phyloP scores from a whole-genome alignment of 2,329 filamentous ascomycete genomes.

The Coniochaeta sp. region DNA sequence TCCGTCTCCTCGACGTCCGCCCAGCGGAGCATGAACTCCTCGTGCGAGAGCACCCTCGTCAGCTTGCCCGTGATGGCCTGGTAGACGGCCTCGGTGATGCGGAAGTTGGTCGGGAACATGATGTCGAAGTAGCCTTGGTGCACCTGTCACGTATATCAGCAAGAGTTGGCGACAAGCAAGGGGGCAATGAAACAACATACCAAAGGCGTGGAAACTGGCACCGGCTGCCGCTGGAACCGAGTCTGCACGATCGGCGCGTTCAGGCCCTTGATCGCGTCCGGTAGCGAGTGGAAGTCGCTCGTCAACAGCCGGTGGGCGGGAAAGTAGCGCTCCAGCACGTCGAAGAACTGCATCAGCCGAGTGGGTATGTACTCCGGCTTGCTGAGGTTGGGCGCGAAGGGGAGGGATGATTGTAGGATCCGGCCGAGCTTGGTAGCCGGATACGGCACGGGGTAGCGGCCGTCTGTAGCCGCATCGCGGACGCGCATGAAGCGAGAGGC shows the following conservation, averaged over 20 bases:
- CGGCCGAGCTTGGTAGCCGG: constrained; percentile 47
- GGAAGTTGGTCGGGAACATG: constrained; percentile 94
- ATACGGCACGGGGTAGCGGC: constrained; percentile 57
- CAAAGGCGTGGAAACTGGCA: constrained; percentile 83
- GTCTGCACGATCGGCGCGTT: constrained; percentile 97
- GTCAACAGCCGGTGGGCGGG: constrained; percentile 83
- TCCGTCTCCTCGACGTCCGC: constrained; percentile 84
- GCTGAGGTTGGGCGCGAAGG: constrained; percentile 70
- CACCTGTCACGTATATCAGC: constrained; percentile 46
- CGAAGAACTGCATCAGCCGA: constrained; percentile 92
- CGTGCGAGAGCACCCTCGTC: constrained; percentile 76
- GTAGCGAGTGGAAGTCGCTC: constrained; percentile 83
- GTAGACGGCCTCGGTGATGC: constrained; percentile 85
- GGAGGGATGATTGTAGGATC: constrained; percentile 55
- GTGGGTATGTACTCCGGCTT: constrained; percentile 91
- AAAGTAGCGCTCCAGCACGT: constrained; percentile 80
- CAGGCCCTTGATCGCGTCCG: constrained; percentile 73
- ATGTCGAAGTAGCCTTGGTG: constrained; percentile 99
- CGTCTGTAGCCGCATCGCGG: constrained; percentile 66
- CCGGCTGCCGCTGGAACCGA: constrained; percentile 75
- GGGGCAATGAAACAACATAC: constrained; percentile 42
- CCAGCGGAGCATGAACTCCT: constrained; percentile 86
- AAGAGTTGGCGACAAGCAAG: background rate
- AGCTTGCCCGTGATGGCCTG: constrained; percentile 87
- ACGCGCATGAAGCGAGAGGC: constrained; percentile 77